Conservation (phyloP, 2,329 filamentous ascomycete genomes). For the Ceratocystis papillata region DNA sequence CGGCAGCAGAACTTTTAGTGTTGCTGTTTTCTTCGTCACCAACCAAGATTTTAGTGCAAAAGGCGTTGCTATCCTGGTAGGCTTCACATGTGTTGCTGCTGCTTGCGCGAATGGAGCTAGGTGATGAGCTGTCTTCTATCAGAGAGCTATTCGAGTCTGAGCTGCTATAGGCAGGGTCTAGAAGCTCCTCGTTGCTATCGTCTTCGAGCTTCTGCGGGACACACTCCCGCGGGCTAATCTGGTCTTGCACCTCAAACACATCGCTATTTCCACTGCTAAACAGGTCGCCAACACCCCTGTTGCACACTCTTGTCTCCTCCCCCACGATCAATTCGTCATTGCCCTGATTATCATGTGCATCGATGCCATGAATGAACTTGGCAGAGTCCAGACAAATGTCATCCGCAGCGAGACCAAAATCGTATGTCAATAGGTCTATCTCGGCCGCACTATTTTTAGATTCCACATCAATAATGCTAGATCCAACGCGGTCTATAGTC, state of each 20-base stretch:
- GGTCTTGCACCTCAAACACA: too few species aligned
- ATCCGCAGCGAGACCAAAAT: neutral
- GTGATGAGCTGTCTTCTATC: neutral
- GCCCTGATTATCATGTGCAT: neutral
- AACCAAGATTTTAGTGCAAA: neutral
- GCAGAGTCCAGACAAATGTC: slow-evolving; percentile 2
- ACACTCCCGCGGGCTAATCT: too few species aligned
- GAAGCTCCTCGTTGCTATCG: neutral
- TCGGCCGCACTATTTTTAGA: neutral
- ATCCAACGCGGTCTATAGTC: neutral
- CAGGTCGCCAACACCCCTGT: too few species aligned
- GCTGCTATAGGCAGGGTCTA: neutral
- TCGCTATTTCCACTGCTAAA: too few species aligned
- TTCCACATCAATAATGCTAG: neutral
- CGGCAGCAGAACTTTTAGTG: neutral
- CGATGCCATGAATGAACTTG: neutral
- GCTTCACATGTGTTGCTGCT: neutral
- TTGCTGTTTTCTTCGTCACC: neutral
- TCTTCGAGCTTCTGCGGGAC: neutral
- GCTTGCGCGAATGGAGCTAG: neutral
- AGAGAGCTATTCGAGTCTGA: neutral
- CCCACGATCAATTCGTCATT: neutral
- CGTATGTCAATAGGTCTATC: neutral
- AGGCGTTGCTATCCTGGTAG: neutral
- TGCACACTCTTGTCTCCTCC: neutral